These are phyloP conservation scores for Diaporthe vexans DNA, from an alignment of 2,329 filamentous ascomycete genomes.

Conservation along the genomic window DNA sequence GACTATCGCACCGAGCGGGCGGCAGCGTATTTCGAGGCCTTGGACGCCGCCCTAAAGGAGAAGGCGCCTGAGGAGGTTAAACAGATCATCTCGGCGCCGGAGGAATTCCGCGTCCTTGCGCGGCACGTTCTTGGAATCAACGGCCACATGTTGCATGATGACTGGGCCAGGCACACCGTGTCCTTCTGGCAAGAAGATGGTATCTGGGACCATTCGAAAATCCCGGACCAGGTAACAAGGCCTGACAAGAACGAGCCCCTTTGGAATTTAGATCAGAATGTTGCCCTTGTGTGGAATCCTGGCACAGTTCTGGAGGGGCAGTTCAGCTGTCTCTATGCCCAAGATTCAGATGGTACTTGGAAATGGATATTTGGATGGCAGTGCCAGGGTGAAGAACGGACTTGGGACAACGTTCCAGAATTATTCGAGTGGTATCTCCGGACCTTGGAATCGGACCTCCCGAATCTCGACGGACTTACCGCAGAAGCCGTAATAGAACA, in stretches of 20 bases:
- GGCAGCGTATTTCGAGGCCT: neutral
- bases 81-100: neutral
- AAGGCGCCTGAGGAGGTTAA: neutral
- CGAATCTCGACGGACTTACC: neutral
- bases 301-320: neutral
- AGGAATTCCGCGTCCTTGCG: neutral
- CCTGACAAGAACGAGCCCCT: neutral
- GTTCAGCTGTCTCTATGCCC: neutral
- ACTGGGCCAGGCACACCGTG: neutral
- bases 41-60: neutral
- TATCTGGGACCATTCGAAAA: neutral
- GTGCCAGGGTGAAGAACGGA: neutral
- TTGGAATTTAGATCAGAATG: neutral
- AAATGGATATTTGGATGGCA: neutral
- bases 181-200: neutral
- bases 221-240: too few relatives aligned
- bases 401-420: neutral
- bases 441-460: neutral
- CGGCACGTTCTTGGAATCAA: neutral
- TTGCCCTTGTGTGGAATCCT: neutral
- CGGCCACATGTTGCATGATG: neutral
- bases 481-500: neutral
- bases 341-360: neutral
- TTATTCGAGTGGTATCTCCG: neutral
- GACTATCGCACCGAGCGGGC: neutral